Evolutionary conservation across 2,329 filamentous ascomycete genomes (phyloP), one percentile per base, ranked within the genome.

Genomic region (Rhytidhysteron rufulum): DNA sequence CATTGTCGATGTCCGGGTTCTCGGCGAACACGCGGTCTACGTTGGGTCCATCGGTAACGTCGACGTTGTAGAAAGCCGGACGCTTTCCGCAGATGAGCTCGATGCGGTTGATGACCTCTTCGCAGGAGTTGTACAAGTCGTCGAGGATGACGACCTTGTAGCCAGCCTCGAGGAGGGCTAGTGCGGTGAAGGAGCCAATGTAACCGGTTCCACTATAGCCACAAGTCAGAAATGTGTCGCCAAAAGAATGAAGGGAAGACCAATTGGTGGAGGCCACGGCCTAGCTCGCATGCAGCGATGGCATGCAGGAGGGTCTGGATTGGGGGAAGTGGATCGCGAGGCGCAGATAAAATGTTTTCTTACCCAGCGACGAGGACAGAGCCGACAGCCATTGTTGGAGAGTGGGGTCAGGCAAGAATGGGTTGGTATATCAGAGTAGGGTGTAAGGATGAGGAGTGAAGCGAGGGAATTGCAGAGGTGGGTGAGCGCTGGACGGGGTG

Each of bases 141-240:
- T 98, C 93, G 53, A 93, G 83, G 50, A 98, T 88, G 66, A 98
- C 86, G 49, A 98, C 93, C 67, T 97, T 84, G 79, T 97, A 97
- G 67, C 83, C 90, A 62, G 93, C 86, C 64, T 96, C 79, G 54
- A 98, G 87, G 19, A 98, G 86, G 39, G 89, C 85, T 37, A 98
- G 83, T 41, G 87, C 77, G 47, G 93, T 98, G 77, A 97, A 97
- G 37, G 91, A 97, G 66, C 93, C 93, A 70, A 98, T 98, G 78
- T 98, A 98, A 74, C 93, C 93, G 51, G 90, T 95, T 62, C 93
- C 93, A 79, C 93, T 96, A 51, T 41, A 34, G n/a, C n/a, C n/a
- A n/a, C 16, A 44, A 15, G 51, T 51, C 42, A 45, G 43, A 32
- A 17, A 40, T 34, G 34, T 33, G 32, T n/a, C n/a, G n/a, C n/a